phyloP scores from a whole-genome alignment of 805 yeast genomes.

The Myxozyma vanderwaltii region DNA sequence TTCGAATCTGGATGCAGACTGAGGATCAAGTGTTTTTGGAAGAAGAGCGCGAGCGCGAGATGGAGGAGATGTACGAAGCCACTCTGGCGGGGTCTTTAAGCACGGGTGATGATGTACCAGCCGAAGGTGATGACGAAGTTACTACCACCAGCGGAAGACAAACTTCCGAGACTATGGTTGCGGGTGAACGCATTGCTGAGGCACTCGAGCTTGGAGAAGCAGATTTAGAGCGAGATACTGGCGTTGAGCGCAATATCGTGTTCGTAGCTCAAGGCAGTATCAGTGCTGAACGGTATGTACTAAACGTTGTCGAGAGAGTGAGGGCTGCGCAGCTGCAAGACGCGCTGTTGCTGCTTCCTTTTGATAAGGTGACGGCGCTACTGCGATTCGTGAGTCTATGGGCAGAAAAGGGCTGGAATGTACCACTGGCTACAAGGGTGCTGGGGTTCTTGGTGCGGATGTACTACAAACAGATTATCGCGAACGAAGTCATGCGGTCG shows the following conservation, averaged over 20 bases:
- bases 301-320: slow-evolving; percentile 69
- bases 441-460: slow-evolving; percentile 71
- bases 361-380: slow-evolving; percentile 73
- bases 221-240: slow-evolving; percentile 62
- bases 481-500: slow-evolving; percentile 52
- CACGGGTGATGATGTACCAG: slow-evolving; percentile 45
- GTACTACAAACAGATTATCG: slow-evolving; percentile 76
- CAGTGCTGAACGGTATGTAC: slow-evolving; percentile 75
- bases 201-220: slow-evolving; percentile 81
- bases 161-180: slow-evolving; percentile 87
- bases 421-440: slow-evolving; percentile 70
- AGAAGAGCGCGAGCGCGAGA: slow-evolving; percentile 93
- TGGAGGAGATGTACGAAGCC: slow-evolving; percentile 89
- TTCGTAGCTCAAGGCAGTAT: slow-evolving; percentile 65
- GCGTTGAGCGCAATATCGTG: slow-evolving; percentile 66
- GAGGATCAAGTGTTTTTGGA: slow-evolving; percentile 95
- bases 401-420: slow-evolving; percentile 54
- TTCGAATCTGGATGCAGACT: slow-evolving; percentile 90
- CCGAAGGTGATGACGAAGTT: slow-evolving; percentile 46
- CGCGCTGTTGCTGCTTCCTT: slow-evolving; percentile 86
- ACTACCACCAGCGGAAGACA: slow-evolving; percentile 71
- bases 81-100: slow-evolving; percentile 74
- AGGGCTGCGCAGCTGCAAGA: slow-evolving; percentile 88
- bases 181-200: slow-evolving; percentile 91
- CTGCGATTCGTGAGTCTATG: slow-evolving; percentile 75